Percentiles rank a stretch among this genome's conserved stretches.
These are phyloP conservation scores for Phytophthora ramorum DNA, from an alignment of 352 stramenopile species.

Conservation along the genomic window DNA sequence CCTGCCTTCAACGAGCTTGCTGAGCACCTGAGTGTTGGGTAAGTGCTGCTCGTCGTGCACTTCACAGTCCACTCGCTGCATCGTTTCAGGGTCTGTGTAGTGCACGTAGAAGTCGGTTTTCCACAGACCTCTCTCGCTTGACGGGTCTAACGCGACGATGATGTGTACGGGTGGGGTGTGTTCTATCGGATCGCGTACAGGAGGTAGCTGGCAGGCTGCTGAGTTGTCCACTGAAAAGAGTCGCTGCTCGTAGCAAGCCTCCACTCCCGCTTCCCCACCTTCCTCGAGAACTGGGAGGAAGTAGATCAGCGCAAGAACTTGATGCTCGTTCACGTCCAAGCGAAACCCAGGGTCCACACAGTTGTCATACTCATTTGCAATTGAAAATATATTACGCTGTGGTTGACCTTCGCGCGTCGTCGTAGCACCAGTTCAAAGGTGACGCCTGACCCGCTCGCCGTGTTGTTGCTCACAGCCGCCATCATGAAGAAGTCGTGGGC, in stretches of 20 bases:
- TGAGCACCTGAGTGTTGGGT: constrained; percentile 31
- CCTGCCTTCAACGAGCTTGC: constrained; percentile 57
- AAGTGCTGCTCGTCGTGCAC: constrained; percentile 37
- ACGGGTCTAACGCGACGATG: constrained; percentile 59
- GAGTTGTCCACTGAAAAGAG: constrained; percentile 47
- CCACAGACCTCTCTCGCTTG: constrained; percentile 29
- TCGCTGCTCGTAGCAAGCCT: constrained; percentile 62
- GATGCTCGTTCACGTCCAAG: constrained; percentile 62
- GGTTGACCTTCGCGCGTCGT: constrained; percentile 38
- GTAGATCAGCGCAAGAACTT: constrained; percentile 69
- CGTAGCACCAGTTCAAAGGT: constrained; percentile 80
- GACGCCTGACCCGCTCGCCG: constrained; percentile 32
- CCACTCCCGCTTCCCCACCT: constrained; percentile 30
- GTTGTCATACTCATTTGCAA: constrained; percentile 64
- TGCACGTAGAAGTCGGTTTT: constrained; percentile 60
- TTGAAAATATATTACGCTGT: constrained; percentile 78
- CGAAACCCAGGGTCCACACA: constrained; percentile 77
- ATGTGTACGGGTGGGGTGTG: constrained; percentile 66
- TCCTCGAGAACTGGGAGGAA: constrained; percentile 56
- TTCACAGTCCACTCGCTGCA: constrained; percentile 51
- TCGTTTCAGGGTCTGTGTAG: constrained; percentile 56
- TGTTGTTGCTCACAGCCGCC: constrained; percentile 34
- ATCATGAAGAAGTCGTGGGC: constrained; percentile 59
- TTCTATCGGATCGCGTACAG: constrained; percentile 32
- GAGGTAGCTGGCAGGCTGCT: constrained; percentile 44